These are phyloP conservation scores for Coccomyxa subellipsoidea DNA, from an alignment of 163 green algal species.

Conservation along the genomic window DNA sequence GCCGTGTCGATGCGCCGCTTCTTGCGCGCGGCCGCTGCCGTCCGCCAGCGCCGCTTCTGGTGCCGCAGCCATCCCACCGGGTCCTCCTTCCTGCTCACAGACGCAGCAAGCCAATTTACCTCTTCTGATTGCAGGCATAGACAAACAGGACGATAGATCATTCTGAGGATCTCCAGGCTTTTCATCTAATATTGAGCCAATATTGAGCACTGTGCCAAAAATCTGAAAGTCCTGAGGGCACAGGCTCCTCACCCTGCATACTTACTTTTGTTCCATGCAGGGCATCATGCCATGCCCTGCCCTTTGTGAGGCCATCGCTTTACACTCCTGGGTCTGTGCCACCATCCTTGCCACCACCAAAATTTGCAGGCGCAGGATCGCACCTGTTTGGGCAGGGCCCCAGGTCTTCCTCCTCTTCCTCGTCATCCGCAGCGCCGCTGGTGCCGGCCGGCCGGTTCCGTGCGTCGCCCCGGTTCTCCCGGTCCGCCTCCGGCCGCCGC, in stretches of 20 bases:
- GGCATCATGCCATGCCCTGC: too few relatives aligned
- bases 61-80: slow-evolving; percentile 69
- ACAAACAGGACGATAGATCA: too few relatives aligned
- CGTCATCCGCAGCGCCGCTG: neutral
- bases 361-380: neutral
- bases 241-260: too few relatives aligned
- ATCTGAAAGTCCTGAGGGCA: too few relatives aligned
- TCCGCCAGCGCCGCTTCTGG: slow-evolving; percentile 76
- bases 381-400: slow-evolving; percentile 20
- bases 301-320: too few relatives aligned
- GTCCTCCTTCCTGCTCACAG: slow-evolving; percentile 45
- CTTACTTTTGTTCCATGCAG: too few relatives aligned
- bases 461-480: slow-evolving; percentile 13
- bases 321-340: too few relatives aligned
- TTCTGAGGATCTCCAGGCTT: too few relatives aligned
- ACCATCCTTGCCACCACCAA: too few relatives aligned
- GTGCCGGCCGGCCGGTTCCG: slow-evolving; percentile 2
- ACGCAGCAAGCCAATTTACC: neutral
- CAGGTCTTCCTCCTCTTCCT: neutral
- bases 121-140: too few relatives aligned
- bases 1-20: slow-evolving; percentile 29
- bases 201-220: too few relatives aligned
- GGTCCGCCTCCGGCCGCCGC: neutral
- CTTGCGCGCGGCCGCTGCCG: slow-evolving; percentile 55
- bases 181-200: too few relatives aligned